phyloP scores from a whole-genome alignment of 2,329 filamentous ascomycete species.

The Monosporascus sp. region DNA sequence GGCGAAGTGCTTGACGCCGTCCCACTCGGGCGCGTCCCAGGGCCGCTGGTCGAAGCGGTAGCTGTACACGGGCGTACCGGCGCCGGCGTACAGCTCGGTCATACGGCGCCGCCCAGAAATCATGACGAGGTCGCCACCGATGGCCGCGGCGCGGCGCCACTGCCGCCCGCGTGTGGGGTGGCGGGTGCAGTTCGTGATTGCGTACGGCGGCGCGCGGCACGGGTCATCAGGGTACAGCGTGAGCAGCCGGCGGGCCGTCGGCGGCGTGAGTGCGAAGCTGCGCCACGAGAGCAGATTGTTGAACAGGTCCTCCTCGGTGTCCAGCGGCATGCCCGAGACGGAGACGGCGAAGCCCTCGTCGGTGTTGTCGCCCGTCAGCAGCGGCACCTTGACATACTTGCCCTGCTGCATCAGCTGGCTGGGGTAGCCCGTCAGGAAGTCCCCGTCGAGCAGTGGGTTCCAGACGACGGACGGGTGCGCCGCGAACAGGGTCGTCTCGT shows the following conservation, averaged over 20 bases:
- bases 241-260: slow-evolving; percentile 37
- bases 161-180: slow-evolving; percentile 29
- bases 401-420: slow-evolving; percentile 37
- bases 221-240: slow-evolving; percentile 45
- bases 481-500: slow-evolving; percentile 27
- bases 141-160: slow-evolving; percentile 40
- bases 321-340: slow-evolving; percentile 16
- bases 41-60: slow-evolving; percentile 46
- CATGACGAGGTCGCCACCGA: slow-evolving; percentile 45
- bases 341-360: slow-evolving; percentile 42
- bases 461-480: slow-evolving; percentile 32
- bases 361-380: slow-evolving; percentile 43
- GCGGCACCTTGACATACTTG: slow-evolving; percentile 38
- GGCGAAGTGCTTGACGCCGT: slow-evolving; percentile 41
- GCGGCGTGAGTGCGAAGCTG: slow-evolving; percentile 39
- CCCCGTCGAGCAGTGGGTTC: slow-evolving; percentile 41
- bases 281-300: slow-evolving; percentile 36
- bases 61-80: slow-evolving; percentile 34
- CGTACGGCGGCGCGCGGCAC: slow-evolving; percentile 38
- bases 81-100: slow-evolving; percentile 34
- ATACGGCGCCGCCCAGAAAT: slow-evolving; percentile 40
- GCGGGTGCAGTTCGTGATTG: slow-evolving; percentile 31
- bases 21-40: slow-evolving; percentile 34
- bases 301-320: slow-evolving; percentile 40
- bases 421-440: slow-evolving; percentile 42